Conservation (phyloP, 176 grass and related monocot species). For the Cenchrus americanus region DNA sequence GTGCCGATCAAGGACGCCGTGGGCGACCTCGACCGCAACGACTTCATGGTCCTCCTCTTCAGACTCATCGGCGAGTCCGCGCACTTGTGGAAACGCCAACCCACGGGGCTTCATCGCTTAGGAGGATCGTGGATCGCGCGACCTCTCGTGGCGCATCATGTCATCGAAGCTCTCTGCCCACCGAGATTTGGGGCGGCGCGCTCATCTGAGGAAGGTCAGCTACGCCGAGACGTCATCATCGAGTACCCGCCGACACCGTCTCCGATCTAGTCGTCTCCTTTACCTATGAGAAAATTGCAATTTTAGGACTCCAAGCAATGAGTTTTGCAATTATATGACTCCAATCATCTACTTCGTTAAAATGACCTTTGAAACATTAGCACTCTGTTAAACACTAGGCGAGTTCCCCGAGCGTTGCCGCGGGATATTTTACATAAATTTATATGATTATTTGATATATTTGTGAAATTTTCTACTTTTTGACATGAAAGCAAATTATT, state of each 20-base stretch:
- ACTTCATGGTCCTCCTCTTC: slow-evolving; percentile 71
- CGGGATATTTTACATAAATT: too few species aligned
- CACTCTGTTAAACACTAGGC: too few species aligned
- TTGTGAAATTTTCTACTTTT: too few species aligned
- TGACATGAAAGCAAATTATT: too few species aligned
- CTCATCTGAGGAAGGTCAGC: slow-evolving; percentile 67
- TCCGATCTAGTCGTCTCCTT: slow-evolving; percentile 67
- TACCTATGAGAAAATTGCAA: slow-evolving; percentile 40
- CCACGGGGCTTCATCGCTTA: slow-evolving; percentile 37
- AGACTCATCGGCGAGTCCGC: slow-evolving; percentile 79
- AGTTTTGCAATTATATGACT: too few species aligned
- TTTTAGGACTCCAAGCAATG: too few species aligned
- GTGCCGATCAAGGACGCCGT: slow-evolving; percentile 52
- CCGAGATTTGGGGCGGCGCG: slow-evolving; percentile 64
- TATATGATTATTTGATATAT: too few species aligned
- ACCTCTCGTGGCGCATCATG: slow-evolving; percentile 67
- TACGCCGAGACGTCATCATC: slow-evolving; percentile 70
- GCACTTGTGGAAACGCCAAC: slow-evolving; percentile 82
- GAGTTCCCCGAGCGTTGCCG: too few species aligned
- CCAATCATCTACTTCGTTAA: too few species aligned
- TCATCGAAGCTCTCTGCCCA: slow-evolving; percentile 66
- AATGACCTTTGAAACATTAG: too few species aligned
- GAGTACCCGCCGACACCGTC: slow-evolving; percentile 74
- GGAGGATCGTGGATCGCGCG: too few species aligned
- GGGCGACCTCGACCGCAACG: slow-evolving; percentile 66